A percentile compares a stretch with the other conserved stretches of the same genome.
Evolutionary conservation across 257 asterid genomes (phyloP).

Genomic region (Scutellaria baicalensis): DNA sequence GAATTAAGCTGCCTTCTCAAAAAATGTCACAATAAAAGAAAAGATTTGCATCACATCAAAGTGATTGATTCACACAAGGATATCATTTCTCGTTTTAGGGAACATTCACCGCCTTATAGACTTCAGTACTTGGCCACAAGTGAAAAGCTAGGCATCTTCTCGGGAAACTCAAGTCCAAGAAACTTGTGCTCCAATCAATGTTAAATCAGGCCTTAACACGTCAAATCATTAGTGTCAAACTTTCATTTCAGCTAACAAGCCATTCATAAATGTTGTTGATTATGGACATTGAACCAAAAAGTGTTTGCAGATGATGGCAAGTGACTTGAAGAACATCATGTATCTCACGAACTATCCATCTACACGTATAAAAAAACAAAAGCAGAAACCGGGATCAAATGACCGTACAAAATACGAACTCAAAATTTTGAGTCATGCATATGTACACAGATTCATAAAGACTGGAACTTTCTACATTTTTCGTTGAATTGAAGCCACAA

Average conservation of each 20-base stretch:
- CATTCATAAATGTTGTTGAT: slow-evolving; percentile 4
- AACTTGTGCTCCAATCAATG: slow-evolving; percentile 6
- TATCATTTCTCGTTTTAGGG: background rate
- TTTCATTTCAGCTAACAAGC: slow-evolving; percentile 3
- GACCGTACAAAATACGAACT: background rate
- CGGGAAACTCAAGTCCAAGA: background rate
- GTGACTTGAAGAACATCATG: slow-evolving; percentile 30
- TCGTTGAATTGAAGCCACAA: background rate
- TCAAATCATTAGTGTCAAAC: slow-evolving; percentile 5
- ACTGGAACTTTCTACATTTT: no score
- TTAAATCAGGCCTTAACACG: background rate
- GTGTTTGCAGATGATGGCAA: slow-evolving; percentile 24
- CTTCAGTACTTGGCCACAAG: slow-evolving; percentile 7
- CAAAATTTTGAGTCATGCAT: no score
- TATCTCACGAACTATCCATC: slow-evolving; percentile 30
- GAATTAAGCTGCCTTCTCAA: background rate
- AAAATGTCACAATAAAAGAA: background rate
- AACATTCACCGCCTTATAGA: slow-evolving; percentile 8
- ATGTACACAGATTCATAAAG: no score
- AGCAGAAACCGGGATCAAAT: slow-evolving; percentile 18
- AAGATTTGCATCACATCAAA: background rate
- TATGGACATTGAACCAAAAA: slow-evolving; percentile 16
- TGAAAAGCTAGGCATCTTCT: slow-evolving; percentile 12
- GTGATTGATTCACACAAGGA: background rate
- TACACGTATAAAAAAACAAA: slow-evolving; percentile 21